Evolutionary conservation across 108 stramenopile genomes (phyloP).

Genomic region (Cyclotella choctawhatcheeana): DNA sequence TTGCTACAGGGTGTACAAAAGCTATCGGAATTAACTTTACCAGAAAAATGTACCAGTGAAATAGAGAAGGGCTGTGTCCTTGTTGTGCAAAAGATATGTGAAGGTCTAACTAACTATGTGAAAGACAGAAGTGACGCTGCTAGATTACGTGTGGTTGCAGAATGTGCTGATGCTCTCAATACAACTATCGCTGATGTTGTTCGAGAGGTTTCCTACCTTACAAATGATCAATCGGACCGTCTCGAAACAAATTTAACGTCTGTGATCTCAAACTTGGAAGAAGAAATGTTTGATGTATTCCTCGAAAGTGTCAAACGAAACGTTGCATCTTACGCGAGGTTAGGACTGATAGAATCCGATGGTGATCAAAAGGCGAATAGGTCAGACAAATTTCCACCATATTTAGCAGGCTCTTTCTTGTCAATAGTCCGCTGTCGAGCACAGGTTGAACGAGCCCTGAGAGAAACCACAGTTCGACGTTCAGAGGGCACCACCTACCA

Average conservation of each 20-base stretch:
- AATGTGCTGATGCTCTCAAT: slow-evolving; percentile 85
- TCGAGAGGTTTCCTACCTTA: slow-evolving; percentile 73
- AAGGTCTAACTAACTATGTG: slow-evolving; percentile 84
- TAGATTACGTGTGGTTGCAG: slow-evolving; percentile 84
- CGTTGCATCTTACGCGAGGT: slow-evolving; percentile 65
- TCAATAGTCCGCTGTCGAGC: slow-evolving; percentile 86
- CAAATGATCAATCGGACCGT: slow-evolving; percentile 60
- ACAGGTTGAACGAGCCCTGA: slow-evolving; percentile 87
- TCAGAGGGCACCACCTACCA: slow-evolving; percentile 75
- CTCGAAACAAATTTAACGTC: slow-evolving; percentile 80
- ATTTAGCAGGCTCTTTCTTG: slow-evolving; percentile 80
- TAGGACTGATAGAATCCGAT: slow-evolving; percentile 62
- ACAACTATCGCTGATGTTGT: slow-evolving; percentile 74
- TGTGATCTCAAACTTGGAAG: slow-evolving; percentile 74
- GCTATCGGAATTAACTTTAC: slow-evolving; percentile 75
- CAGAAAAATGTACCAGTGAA: slow-evolving; percentile 80
- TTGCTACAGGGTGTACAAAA: slow-evolving; percentile 72
- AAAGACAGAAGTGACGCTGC: slow-evolving; percentile 83
- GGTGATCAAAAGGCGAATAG: slow-evolving; percentile 19
- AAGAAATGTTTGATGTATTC: slow-evolving; percentile 87
- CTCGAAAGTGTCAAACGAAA: slow-evolving; percentile 73
- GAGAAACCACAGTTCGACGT: slow-evolving; percentile 64
- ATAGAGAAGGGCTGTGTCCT: slow-evolving; percentile 87
- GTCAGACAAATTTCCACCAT: slow-evolving; percentile 67
- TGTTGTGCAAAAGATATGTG: slow-evolving; percentile 83